Evolutionary conservation across 805 yeast genomes (phyloP).

Genomic region (Ogataea nonfermentans): DNA sequence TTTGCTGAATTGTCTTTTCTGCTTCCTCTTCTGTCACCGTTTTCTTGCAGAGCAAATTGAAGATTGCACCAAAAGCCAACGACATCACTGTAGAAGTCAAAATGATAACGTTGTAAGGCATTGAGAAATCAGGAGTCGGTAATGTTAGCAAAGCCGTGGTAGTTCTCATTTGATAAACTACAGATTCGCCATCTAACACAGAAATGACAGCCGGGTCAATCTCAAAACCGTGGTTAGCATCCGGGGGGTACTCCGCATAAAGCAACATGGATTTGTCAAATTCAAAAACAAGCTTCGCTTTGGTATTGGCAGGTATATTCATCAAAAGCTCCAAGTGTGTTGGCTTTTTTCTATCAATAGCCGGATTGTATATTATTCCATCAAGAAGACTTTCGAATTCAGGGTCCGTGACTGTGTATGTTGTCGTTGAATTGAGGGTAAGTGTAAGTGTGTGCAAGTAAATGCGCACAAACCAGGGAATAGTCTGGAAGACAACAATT

Average conservation of each 20-base stretch:
- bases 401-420: slow-evolving; percentile 24
- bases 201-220: slow-evolving; percentile 86
- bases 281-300: slow-evolving; percentile 63
- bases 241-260: slow-evolving; percentile 96
- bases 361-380: slow-evolving; percentile 66
- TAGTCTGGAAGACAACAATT: slow-evolving; percentile 69
- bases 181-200: slow-evolving; percentile 37
- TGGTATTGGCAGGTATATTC: slow-evolving; percentile 59
- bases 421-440: slow-evolving; percentile 25
- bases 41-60: slow-evolving; percentile 71
- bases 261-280: slow-evolving; percentile 85
- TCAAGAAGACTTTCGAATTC: slow-evolving; percentile 41
- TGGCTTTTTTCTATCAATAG: slow-evolving; percentile 77
- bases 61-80: slow-evolving; percentile 81
- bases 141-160: slow-evolving; percentile 81
- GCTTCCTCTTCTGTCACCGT: slow-evolving; percentile 75
- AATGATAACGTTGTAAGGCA: slow-evolving; percentile 97
- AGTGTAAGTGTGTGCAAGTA: slow-evolving; percentile 68
- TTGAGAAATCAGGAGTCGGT: slow-evolving; percentile 97
- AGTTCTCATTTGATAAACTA: slow-evolving; percentile 61
- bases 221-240: slow-evolving; percentile 97
- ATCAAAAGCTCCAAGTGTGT: slow-evolving; percentile 74
- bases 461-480: slow-evolving; percentile 91
- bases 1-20: slow-evolving; percentile 31
- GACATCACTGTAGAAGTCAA: slow-evolving; percentile 93